Evolutionary conservation across 2,329 filamentous ascomycete species (phyloP).

Genomic region (Fusarium penzigii): DNA sequence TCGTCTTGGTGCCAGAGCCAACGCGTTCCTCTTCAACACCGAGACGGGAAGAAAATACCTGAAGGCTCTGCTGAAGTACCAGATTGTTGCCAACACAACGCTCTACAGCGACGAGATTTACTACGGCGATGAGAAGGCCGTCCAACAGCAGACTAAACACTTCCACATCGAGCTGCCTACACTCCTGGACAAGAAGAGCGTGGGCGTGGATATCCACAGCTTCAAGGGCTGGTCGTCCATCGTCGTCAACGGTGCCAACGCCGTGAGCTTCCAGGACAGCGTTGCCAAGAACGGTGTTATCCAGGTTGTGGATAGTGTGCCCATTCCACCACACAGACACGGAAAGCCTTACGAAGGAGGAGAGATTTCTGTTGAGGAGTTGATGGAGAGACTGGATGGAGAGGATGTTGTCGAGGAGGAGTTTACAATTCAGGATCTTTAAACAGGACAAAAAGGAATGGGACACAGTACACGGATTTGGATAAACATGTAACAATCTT

Average conservation of each 20-base stretch:
- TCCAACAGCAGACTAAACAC: conserved; percentile 31
- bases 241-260: conserved; percentile 71
- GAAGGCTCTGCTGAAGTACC: conserved; percentile 75
- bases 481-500: no score
- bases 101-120: conserved; percentile 86
- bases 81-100: conserved; percentile 71
- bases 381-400: conserved; percentile 29
- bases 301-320: conserved; percentile 70
- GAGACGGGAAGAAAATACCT: conserved; percentile 73
- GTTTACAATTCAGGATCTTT: background rate
- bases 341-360: conserved; percentile 9
- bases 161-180: conserved; percentile 72
- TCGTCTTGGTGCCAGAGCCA: conserved; percentile 69
- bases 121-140: conserved; percentile 31
- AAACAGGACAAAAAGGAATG: no score
- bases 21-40: conserved; percentile 83
- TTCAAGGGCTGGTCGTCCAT: conserved; percentile 71
- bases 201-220: conserved; percentile 71
- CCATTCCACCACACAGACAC: conserved; percentile 70
- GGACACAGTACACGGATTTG: no score
- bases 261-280: conserved; percentile 68
- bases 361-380: conserved; percentile 31
- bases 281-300: conserved; percentile 79
- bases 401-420: conserved; percentile 26
- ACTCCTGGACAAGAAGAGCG: conserved; percentile 58